Evolutionary conservation across 225 moss, liverwort and hornwort genomes (phyloP).

Genomic region (Marchantia paleacea): DNA sequence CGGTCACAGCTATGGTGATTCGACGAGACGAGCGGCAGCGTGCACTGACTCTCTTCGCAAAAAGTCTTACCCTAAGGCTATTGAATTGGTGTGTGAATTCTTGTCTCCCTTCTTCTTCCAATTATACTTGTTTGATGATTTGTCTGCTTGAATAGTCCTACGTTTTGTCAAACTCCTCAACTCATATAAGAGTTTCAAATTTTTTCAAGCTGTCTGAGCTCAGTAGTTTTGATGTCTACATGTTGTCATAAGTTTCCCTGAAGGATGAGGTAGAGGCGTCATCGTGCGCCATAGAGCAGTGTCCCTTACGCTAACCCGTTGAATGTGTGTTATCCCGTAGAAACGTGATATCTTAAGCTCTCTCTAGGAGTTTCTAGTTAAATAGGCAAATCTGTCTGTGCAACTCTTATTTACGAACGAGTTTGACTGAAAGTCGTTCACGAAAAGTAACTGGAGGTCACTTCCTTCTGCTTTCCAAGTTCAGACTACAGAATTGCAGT

Average conservation of each 20-base stretch:
- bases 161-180: neutral
- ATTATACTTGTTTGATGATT: no score
- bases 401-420: neutral
- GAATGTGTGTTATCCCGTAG: no score
- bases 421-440: neutral
- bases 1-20: constrained; percentile 75
- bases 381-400: neutral
- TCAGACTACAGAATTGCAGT: neutral
- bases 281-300: no score
- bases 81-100: constrained; percentile 56
- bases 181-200: neutral
- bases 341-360: neutral
- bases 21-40: constrained; percentile 67
- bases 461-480: neutral
- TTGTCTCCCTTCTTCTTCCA: neutral
- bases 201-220: neutral
- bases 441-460: neutral
- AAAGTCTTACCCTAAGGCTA: constrained; percentile 52
- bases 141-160: no score
- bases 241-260: neutral
- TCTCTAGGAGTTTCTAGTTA: neutral
- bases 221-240: neutral
- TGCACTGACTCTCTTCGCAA: constrained; percentile 70
- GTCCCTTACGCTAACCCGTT: no score
- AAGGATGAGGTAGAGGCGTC: neutral